phyloP scores from a whole-genome alignment of 371 early-diverging fungal genomes.

The Mortierella sp. region DNA sequence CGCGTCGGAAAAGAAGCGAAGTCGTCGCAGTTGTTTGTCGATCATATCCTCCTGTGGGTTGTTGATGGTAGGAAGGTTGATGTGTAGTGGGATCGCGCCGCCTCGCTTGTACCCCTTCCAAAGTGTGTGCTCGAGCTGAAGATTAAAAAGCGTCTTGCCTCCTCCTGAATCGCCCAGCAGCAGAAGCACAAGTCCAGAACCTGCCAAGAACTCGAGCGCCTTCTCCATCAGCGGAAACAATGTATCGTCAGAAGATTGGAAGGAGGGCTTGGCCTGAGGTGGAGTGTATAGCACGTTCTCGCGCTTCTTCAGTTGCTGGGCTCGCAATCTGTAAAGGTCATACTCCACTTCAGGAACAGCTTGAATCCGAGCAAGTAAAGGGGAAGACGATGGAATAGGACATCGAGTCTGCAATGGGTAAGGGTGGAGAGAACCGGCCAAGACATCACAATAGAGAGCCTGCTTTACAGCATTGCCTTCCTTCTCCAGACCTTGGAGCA shows the following conservation, averaged over 20 bases:
- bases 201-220: not conserved
- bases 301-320: not conserved
- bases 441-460: not conserved
- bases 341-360: not conserved
- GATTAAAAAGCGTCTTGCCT: constrained; percentile 24
- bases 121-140: not conserved
- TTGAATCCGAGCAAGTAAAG: not conserved
- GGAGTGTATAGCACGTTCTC: not conserved
- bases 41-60: not conserved
- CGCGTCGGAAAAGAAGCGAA: not conserved
- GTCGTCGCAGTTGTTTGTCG: not conserved
- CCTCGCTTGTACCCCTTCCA: constrained; percentile 11
- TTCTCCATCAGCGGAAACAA: constrained; percentile 8
- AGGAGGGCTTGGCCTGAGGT: not conserved
- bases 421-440: not conserved
- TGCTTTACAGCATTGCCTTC: not conserved
- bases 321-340: not conserved
- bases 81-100: constrained; percentile 8
- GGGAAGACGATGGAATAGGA: not conserved
- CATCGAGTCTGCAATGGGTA: not conserved
- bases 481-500: not conserved
- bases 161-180: constrained; percentile 24
- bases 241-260: not conserved
- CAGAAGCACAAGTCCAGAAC: constrained; percentile 2
- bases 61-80: constrained; percentile 8